phyloP scores from a whole-genome alignment of 1,284 basidiomycete species.

The Marasmius fiardii region DNA sequence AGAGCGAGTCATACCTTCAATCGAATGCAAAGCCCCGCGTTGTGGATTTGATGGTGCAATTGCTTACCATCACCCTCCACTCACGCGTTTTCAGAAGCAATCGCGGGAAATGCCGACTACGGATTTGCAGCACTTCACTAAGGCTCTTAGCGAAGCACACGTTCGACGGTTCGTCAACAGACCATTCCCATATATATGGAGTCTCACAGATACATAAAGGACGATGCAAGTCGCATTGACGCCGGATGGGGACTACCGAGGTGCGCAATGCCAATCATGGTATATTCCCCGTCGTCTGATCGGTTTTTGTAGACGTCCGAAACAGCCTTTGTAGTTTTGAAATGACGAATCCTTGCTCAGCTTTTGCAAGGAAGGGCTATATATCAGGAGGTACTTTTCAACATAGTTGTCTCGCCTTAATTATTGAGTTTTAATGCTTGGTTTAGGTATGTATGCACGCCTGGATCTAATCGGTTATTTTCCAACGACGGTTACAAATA shows the following conservation, averaged over 20 bases:
- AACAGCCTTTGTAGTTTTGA: slow-evolving; percentile 49
- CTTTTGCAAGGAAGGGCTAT: slow-evolving; percentile 47
- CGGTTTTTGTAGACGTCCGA: slow-evolving; percentile 32
- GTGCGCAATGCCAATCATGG: slow-evolving; percentile 30
- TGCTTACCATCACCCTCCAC: neutral
- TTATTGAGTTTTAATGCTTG: neutral
- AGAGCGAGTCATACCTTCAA: neutral
- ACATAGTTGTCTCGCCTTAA: neutral
- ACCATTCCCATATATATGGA: neutral
- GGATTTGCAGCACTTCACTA: neutral
- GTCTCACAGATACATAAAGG: slow-evolving; percentile 25
- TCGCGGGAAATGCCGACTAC: neutral
- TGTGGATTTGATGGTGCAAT: neutral
- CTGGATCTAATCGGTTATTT: slow-evolving; percentile 53
- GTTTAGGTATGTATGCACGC: slow-evolving; percentile 56
- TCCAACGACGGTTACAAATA: slow-evolving; percentile 69
- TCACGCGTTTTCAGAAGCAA: neutral
- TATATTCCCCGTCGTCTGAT: neutral
- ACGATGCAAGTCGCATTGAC: slow-evolving; percentile 50
- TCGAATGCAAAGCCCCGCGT: neutral
- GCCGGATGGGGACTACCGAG: slow-evolving; percentile 52
- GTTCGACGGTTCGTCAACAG: neutral
- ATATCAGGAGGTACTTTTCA: slow-evolving; percentile 34
- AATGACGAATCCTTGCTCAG: slow-evolving; percentile 51
- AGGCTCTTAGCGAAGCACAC: neutral